Percentiles rank a stretch among this genome's conserved stretches.
Conservation (phyloP, 1,284 basidiomycete species). For the Microstroma glucosiphilum region DNA sequence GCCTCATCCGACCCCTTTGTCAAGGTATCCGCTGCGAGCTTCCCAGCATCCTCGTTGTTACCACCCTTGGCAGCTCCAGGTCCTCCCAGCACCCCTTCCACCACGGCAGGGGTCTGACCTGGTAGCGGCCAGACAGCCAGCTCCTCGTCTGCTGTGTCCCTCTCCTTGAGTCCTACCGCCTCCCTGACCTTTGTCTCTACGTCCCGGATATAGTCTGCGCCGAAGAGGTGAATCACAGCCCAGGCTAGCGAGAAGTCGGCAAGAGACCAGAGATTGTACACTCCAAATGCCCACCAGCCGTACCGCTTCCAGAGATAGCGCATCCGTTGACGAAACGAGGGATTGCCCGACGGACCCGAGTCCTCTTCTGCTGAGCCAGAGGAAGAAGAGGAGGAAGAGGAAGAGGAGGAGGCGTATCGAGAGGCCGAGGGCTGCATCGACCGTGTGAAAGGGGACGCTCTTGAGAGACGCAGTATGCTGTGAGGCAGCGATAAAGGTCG, state of each 20-base stretch:
- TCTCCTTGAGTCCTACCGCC: conserved; percentile 40
- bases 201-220: conserved; percentile 78
- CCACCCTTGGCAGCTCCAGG: conserved; percentile 17
- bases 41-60: conserved; percentile 23
- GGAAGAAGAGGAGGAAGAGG: too few species aligned
- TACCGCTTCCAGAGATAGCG: conserved; percentile 40
- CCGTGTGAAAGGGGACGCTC: too few species aligned
- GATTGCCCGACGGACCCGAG: not conserved
- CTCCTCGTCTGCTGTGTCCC: conserved; percentile 14
- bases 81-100: conserved; percentile 11
- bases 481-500: too few species aligned
- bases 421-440: too few species aligned
- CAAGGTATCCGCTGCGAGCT: conserved; percentile 10
- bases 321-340: conserved; percentile 27
- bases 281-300: conserved; percentile 48
- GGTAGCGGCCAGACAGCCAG: conserved; percentile 10
- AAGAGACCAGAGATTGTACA: conserved; percentile 34
- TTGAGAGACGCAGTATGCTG: too few species aligned
- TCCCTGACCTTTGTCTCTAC: conserved; percentile 58
- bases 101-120: not conserved
- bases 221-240: conserved; percentile 74
- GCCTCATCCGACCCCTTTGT: conserved; percentile 1
- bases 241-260: conserved; percentile 61
- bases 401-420: too few species aligned
- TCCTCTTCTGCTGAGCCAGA: not conserved